Evolutionary conservation across 2,329 filamentous ascomycete species (phyloP), one percentile per base, ranked within the genome.

Genomic region (Teratosphaeria zuluensis): DNA sequence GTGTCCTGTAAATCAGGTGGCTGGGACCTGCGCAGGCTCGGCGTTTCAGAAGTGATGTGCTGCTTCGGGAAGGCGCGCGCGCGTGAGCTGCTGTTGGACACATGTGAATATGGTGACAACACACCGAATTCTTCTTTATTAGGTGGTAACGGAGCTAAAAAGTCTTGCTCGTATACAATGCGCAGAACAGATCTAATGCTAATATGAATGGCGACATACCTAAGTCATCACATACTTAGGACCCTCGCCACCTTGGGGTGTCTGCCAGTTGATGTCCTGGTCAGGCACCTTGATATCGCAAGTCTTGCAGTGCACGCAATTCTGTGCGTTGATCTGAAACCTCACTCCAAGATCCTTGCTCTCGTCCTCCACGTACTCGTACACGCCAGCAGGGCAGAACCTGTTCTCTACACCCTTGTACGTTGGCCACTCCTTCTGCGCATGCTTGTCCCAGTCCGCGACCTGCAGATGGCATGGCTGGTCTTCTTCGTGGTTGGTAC

Each of bases 271-370:
- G 76, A 99, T 97, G 72, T 97, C 94, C 78, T 99, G 94, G 62
- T 87, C 84, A 7, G 94, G 94, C 16, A 90, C 92, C 78, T 99
- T 99, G 78, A 99, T 99, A 75, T 99, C 94, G 74, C 94, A 99
- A 14, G 94, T 99, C 82, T 99, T 99, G 82, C 94, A 99, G 77
- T 99, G 94, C 64, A 99, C 95, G 74, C 94, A 99, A 77, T 96
- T 97, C 74, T 97, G 92, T 54, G 92, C 79, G 70, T 97, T 97
- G 72, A 99, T 99, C 77, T 97, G 92, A 78, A 99, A 99, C 59
- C 92, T 81, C 66, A 99, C 91, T 8, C 94, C 94, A 59, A 90
- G 80, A 53, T 89, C 83, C 77, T 95, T 96, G 58, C 81, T 86
- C 57, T 87, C 83, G 71, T 99, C 94, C 77, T 99, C 94, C 8